A percentile compares a stretch with the other conserved stretches of the same genome.
phyloP scores from a whole-genome alignment of 495 filamentous ascomycete genomes.

The Antarctomyces pellizariae region DNA sequence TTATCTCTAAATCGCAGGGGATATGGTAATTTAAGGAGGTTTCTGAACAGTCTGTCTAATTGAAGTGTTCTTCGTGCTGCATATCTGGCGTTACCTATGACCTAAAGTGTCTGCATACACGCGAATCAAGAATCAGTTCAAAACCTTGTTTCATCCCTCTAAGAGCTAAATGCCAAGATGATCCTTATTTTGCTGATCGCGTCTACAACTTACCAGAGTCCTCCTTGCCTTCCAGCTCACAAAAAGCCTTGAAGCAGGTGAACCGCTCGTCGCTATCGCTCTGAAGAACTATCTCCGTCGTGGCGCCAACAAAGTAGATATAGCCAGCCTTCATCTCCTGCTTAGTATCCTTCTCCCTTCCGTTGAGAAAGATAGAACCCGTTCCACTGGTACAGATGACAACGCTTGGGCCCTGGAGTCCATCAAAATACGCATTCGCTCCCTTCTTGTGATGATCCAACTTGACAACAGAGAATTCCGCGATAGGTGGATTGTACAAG shows the following conservation, averaged over 20 bases:
- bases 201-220: too few species aligned
- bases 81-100: too few species aligned
- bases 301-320: conserved; percentile 85
- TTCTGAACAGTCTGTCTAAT: too few species aligned
- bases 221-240: conserved; percentile 41
- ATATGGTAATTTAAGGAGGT: too few species aligned
- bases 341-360: conserved; percentile 31
- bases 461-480: conserved; percentile 83
- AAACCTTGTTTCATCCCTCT: background rate
- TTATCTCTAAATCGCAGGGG: too few species aligned
- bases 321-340: conserved; percentile 55
- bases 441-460: conserved; percentile 44
- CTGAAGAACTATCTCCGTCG: conserved; percentile 62
- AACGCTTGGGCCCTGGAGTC: conserved; percentile 73
- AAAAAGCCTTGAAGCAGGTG: conserved; percentile 87
- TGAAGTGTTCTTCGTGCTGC: too few species aligned
- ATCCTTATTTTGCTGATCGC: conserved; percentile 1
- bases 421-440: conserved; percentile 67
- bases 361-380: conserved; percentile 65
- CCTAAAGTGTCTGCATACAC: too few species aligned
- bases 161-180: background rate
- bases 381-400: conserved; percentile 68
- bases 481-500: conserved; percentile 87
- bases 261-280: conserved; percentile 36
- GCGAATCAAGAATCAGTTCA: too few species aligned